Evolutionary conservation across 2,329 filamentous ascomycete species (phyloP), one percentile per base, ranked within the genome.

Genomic region (Arthrobotrys entomopaga): DNA sequence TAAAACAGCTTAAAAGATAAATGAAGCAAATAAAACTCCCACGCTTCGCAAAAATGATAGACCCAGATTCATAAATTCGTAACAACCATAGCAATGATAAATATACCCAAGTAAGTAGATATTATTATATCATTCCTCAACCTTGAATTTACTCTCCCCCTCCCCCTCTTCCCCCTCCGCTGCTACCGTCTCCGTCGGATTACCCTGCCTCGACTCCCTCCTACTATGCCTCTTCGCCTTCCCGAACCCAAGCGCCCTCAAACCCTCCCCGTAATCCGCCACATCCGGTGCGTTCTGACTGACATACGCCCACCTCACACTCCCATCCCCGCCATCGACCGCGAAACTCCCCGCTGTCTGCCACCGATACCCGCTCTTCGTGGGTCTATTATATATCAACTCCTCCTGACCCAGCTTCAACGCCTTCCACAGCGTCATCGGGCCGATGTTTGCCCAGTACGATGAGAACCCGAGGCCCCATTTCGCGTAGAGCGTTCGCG

Each of bases 311-410:
- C 87, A 89, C 63, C 81, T 82, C 2, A 90, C 84, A 11, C 82
- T 78, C 1, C 87, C 87, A 26, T 83, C 79, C 4, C 78, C 78
- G 4, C 7, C 40, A 79, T 88, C 87, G 26, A 89, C 81, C 1
- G 86, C 88, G 81, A 88, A 92, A 26, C 86, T 86, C 26, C 89
- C 90, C 52, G 85, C 83, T 24, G 82, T 89, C 84, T 92, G 89
- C 89, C 90, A 92, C 60, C 88, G 81, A 76, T 82, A 87, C 43
- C 89, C 89, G 79, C 86, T 90, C 81, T 89, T 87, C 1, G 87
- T 88, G 1, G 87, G 84, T 22, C 86, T 81, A 79, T 89, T 89
- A 85, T 86, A 89, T 76, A 91, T 90, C 13, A 87, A 85, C 79
- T 91, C 88, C 56, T 86, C 82, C 75, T 84, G 85, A 11, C 86